phyloP scores from a whole-genome alignment of 345 rosid genomes.

The Streptanthus diversifolius region DNA sequence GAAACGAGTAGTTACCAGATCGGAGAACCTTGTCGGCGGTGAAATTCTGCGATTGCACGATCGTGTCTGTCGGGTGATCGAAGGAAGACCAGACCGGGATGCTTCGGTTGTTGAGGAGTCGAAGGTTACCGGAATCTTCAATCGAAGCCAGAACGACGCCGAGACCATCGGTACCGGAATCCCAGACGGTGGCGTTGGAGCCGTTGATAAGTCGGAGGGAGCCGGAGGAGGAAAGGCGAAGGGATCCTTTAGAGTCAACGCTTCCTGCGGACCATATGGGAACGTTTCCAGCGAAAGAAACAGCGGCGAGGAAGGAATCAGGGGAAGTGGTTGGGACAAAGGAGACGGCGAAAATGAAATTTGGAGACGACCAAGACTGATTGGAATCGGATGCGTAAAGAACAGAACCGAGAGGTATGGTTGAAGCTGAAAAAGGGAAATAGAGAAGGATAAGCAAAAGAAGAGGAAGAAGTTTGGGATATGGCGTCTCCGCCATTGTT shows the following conservation, averaged over 20 bases:
- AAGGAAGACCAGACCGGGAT: slow-evolving; percentile 61
- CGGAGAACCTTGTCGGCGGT: slow-evolving; percentile 34
- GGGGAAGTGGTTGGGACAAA: slow-evolving; percentile 39
- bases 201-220: slow-evolving; percentile 55
- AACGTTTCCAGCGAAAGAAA: slow-evolving; percentile 42
- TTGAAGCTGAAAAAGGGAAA: slow-evolving; percentile 18
- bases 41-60: slow-evolving; percentile 58
- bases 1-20: slow-evolving; percentile 56
- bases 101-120: slow-evolving; percentile 35
- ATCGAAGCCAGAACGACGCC: slow-evolving; percentile 52
- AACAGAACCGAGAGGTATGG: slow-evolving; percentile 41
- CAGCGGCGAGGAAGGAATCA: slow-evolving; percentile 39
- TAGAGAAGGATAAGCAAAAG: not conserved
- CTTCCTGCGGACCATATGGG: slow-evolving; percentile 54
- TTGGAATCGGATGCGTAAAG: slow-evolving; percentile 42
- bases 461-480: not conserved
- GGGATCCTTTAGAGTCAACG: slow-evolving; percentile 51
- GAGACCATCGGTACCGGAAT: slow-evolving; percentile 41
- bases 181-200: slow-evolving; percentile 57
- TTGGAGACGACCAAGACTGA: slow-evolving; percentile 47
- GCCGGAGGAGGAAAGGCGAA: slow-evolving; percentile 46
- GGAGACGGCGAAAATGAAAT: slow-evolving; percentile 39
- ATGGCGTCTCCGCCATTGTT: slow-evolving; percentile 28
- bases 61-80: slow-evolving; percentile 47
- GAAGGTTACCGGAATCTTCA: slow-evolving; percentile 55